These are phyloP conservation scores for Clitopilus passeckerianus DNA, from an alignment of 768 basidiomycete species.

Conservation along the genomic window DNA sequence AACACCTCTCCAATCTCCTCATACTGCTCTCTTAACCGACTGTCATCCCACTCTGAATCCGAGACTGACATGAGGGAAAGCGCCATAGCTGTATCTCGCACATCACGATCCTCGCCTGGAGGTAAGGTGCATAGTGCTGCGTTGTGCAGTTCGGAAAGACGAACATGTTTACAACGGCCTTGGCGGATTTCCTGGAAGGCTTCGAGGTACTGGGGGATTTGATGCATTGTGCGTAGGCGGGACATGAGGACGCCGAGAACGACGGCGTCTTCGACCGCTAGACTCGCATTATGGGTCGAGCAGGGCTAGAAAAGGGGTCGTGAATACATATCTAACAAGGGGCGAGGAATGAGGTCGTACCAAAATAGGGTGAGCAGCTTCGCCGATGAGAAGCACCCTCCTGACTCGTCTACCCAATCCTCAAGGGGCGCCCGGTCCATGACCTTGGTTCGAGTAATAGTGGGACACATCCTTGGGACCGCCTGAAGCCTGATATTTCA, in stretches of 20 bases:
- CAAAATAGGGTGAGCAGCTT: slow-evolving; percentile 51
- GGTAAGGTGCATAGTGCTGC: slow-evolving; percentile 35
- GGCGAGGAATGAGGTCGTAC: slow-evolving; percentile 22
- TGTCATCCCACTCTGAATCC: slow-evolving; percentile 32
- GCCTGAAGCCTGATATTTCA: slow-evolving; percentile 25
- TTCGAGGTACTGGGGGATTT: slow-evolving; percentile 40
- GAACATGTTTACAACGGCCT: slow-evolving; percentile 36
- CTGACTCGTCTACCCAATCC: slow-evolving; percentile 46
- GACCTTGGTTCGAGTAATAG: slow-evolving; percentile 31
- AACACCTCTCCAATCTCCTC: slow-evolving; percentile 43
- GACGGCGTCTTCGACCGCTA: slow-evolving; percentile 55
- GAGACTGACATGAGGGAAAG: not conserved
- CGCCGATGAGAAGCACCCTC: slow-evolving; percentile 43
- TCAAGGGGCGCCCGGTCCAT: slow-evolving; percentile 29
- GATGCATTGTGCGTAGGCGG: slow-evolving; percentile 33
- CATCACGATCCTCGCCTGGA: slow-evolving; percentile 33
- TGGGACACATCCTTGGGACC: slow-evolving; percentile 25
- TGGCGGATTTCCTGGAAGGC: slow-evolving; percentile 51
- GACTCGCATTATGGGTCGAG: slow-evolving; percentile 38
- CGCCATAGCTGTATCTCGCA: slow-evolving; percentile 32
- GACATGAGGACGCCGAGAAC: slow-evolving; percentile 50
- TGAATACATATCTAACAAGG: slow-evolving; percentile 3
- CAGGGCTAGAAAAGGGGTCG: slow-evolving; percentile 30
- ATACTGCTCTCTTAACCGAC: slow-evolving; percentile 37
- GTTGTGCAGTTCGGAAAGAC: slow-evolving; percentile 37